Conservation (phyloP, 1,139 yeast genomes). For the Pichia sp. region DNA sequence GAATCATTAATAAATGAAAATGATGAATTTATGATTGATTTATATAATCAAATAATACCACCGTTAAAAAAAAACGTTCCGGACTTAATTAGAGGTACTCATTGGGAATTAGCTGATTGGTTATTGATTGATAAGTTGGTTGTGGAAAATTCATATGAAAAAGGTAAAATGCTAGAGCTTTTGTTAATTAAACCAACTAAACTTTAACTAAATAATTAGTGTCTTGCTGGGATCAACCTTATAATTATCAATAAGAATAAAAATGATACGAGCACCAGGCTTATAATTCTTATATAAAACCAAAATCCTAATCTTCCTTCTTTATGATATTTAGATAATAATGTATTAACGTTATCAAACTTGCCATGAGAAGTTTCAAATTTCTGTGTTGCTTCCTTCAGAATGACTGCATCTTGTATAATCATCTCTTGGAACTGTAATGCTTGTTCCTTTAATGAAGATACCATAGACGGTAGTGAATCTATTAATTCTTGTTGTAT, state of each 20-base stretch:
- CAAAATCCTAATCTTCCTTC: slow-evolving; percentile 28
- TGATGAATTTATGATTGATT: slow-evolving; percentile 39
- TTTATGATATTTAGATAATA: slow-evolving; percentile 26
- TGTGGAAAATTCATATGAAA: slow-evolving; percentile 21
- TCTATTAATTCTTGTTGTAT: slow-evolving; percentile 29
- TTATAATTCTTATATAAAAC: slow-evolving; percentile 27
- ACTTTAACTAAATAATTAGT: slow-evolving; percentile 10
- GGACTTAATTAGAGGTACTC: slow-evolving; percentile 39
- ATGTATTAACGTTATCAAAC: slow-evolving; percentile 23
- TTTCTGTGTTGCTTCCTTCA: slow-evolving; percentile 29
- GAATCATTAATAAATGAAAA: slow-evolving; percentile 36
- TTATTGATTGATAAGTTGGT: slow-evolving; percentile 14
- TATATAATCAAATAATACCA: slow-evolving; percentile 50
- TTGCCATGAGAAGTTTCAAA: slow-evolving; percentile 27
- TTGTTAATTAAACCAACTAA: slow-evolving; percentile 19
- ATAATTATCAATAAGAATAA: slow-evolving; percentile 24
- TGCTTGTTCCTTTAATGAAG: slow-evolving; percentile 27
- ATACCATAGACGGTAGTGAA: slow-evolving; percentile 28
- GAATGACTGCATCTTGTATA: slow-evolving; percentile 26
- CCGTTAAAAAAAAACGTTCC: slow-evolving; percentile 43
- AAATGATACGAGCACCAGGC: slow-evolving; percentile 20
- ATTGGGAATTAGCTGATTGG: slow-evolving; percentile 47
- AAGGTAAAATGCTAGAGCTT: slow-evolving; percentile 23
- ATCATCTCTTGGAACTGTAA: slow-evolving; percentile 27
- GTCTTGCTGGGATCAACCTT: slow-evolving; percentile 28